These are phyloP conservation scores for Discostella stelligera DNA, from an alignment of 352 stramenopile genomes.

Conservation along the genomic window DNA sequence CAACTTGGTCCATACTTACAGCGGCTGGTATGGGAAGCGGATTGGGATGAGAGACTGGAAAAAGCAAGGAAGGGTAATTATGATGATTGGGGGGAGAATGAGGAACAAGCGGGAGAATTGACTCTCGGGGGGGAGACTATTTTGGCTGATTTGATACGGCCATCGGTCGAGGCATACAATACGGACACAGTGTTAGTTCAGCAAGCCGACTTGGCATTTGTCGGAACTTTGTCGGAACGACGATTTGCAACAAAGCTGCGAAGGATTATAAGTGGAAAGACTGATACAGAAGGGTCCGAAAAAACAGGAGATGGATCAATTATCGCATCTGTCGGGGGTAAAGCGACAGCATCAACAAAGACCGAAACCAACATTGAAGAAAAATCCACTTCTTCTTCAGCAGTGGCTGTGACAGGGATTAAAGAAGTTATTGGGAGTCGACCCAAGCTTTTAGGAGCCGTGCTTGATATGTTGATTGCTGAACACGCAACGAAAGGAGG, in stretches of 20 bases:
- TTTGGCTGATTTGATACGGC: constrained; percentile 61
- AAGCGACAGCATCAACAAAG: background rate
- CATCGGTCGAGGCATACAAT: constrained; percentile 61
- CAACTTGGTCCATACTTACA: constrained; percentile 65
- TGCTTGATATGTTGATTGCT: constrained; percentile 75
- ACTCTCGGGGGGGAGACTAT: constrained; percentile 41
- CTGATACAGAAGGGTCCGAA: constrained; percentile 10
- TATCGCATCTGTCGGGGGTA: constrained; percentile 25
- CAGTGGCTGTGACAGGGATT: constrained; percentile 43
- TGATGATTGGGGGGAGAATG: constrained; percentile 34
- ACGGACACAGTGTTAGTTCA: constrained; percentile 51
- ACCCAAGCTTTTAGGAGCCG: constrained; percentile 65
- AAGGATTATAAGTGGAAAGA: constrained; percentile 43
- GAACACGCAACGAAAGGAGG: constrained; percentile 52
- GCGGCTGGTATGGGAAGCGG: constrained; percentile 74
- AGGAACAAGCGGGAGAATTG: constrained; percentile 45
- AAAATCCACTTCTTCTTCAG: constrained; percentile 27
- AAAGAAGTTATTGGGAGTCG: constrained; percentile 59
- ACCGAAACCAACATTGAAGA: constrained; percentile 15
- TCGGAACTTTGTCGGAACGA: constrained; percentile 52
- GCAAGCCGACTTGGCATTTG: constrained; percentile 63
- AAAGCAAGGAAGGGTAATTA: constrained; percentile 8
- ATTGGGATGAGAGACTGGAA: constrained; percentile 69
- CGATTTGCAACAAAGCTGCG: constrained; percentile 59
- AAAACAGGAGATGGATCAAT: constrained; percentile 10